Percentiles rank a stretch among this genome's conserved stretches.
These are phyloP conservation scores for Stephania japonica DNA, from an alignment of 164 flowering plant genomes.

Conservation along the genomic window DNA sequence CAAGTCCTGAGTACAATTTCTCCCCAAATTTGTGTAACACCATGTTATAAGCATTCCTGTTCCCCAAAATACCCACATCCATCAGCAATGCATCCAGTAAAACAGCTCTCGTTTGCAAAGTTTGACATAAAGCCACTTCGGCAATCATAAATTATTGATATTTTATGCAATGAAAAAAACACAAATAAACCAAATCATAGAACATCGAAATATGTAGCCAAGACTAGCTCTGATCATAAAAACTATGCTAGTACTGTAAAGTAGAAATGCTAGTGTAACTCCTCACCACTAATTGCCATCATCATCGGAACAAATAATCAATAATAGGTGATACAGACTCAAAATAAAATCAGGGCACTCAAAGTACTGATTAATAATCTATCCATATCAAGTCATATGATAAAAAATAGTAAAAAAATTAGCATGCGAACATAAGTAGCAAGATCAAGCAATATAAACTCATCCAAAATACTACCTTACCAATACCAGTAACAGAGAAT, in stretches of 20 bases:
- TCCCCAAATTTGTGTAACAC: conserved; percentile 94
- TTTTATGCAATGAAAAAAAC: background rate
- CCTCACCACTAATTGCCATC: background rate
- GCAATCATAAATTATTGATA: background rate
- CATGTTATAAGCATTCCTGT: conserved; percentile 96
- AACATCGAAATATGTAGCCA: background rate
- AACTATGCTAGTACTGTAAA: background rate
- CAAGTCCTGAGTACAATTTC: conserved; percentile 82
- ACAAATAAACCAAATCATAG: background rate
- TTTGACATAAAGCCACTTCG: background rate
- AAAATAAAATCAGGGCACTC: background rate
- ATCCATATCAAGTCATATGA: background rate
- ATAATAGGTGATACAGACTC: background rate
- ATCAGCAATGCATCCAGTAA: conserved; percentile 10
- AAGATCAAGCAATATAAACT: background rate
- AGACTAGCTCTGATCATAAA: background rate
- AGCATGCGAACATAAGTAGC: background rate
- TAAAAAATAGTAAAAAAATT: background rate
- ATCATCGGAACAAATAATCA: background rate
- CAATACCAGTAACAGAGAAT: background rate
- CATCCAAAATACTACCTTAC: background rate
- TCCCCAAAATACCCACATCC: conserved; percentile 4
- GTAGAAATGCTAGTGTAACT: background rate
- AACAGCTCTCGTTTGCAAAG: too few relatives aligned
- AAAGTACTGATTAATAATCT: background rate